Evolutionary conservation across 2,329 filamentous ascomycete genomes (phyloP), one percentile per base, ranked within the genome.

Genomic region (Ophiostoma piceae): DNA sequence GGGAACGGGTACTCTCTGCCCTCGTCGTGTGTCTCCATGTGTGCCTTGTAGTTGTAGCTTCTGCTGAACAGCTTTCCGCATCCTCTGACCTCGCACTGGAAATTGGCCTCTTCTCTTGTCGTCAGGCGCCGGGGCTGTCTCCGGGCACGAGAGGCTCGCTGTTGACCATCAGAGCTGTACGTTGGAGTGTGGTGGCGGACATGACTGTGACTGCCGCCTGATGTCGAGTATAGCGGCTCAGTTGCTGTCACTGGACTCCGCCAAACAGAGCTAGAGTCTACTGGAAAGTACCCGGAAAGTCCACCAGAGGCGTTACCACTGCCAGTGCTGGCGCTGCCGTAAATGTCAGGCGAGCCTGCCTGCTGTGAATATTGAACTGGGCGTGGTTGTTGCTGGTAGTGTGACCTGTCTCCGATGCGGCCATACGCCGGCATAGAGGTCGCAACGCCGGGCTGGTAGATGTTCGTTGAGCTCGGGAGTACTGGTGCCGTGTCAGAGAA

Each of bases 21-120:
- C 16, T 91, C 88, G 76, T 95, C 88, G 76, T 97, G 93, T 0
- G 89, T 94, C 76, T 94, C 90, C 84, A 94, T 85, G 77, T 96
- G 93, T 39, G 92, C 90, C 76, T 91, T 93, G 80, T 89, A 92
- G 79, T 96, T 96, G 81, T 94, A 96, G 75, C 87, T 90, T 72
- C 93, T 84, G 73, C 91, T 92, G 77, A 96, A 96, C 19, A 90
- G 85, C 77, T 90, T 92, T 7, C 89, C 88, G 76, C 93, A 97
- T 1, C 88, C 83, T 71, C 88, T 84, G 47, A 88, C 82, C 69
- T 84, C 82, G 76, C 93, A 96, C 73, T 86, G 83, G 78, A 87
- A 90, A 74, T 88, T 91, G 69, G 90, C 90, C 74, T 91, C 89
- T 73, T 89, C 89, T 71, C 84, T 85, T 22, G 88, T 88, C 1